Conservation (phyloP, 2,329 filamentous ascomycete genomes). For the Aspergillus ochraceoroseus region DNA sequence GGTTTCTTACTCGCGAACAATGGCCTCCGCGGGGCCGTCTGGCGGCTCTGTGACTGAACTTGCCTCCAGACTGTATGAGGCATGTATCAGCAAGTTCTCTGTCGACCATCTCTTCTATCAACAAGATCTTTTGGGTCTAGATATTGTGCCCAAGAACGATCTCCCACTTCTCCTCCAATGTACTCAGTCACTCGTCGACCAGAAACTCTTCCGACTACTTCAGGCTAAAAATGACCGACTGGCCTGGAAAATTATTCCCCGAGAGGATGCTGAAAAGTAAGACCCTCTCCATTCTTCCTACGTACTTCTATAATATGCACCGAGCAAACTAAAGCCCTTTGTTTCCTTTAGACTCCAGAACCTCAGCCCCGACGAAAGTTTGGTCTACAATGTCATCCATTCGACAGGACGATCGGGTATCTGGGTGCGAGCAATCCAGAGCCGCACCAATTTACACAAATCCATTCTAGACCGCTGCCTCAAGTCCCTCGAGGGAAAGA, state of each 20-base stretch:
- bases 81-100: conserved; percentile 39
- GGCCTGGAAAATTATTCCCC: conserved; percentile 47
- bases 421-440: conserved; percentile 83
- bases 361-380: conserved; percentile 64
- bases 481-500: conserved; percentile 75
- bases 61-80: conserved; percentile 45
- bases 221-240: conserved; percentile 42
- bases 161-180: conserved; percentile 42
- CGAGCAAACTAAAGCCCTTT: too few species aligned
- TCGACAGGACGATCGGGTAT: conserved; percentile 78
- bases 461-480: conserved; percentile 73
- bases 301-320: background rate
- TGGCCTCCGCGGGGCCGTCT: conserved; percentile 35
- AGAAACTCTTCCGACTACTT: conserved; percentile 46
- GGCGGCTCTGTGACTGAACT: conserved; percentile 34
- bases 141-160: conserved; percentile 43
- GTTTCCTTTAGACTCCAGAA: conserved; percentile 35
- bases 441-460: conserved; percentile 75
- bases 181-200: conserved; percentile 44
- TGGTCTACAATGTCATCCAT: conserved; percentile 88
- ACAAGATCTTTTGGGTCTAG: conserved; percentile 43
- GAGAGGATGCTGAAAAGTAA: conserved; percentile 49
- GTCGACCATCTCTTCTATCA: conserved; percentile 46
- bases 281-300: conserved; percentile 2
- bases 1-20: conserved; percentile 24